Evolutionary conservation across 129 eudicot species (phyloP).

Genomic region (Scalesia atractyloides): DNA sequence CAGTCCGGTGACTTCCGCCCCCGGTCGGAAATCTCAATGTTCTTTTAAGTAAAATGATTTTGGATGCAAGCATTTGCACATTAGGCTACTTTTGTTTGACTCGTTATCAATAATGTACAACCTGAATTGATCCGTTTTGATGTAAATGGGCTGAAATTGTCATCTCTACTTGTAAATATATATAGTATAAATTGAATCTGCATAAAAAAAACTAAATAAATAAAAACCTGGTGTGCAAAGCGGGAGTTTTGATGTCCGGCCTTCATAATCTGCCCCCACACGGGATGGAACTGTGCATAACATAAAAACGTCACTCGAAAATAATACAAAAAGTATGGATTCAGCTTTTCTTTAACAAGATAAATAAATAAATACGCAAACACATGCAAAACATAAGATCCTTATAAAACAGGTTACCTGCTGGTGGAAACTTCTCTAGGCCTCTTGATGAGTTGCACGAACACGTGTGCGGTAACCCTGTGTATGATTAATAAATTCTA

Average conservation of each 20-base stretch:
- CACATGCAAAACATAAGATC: neutral
- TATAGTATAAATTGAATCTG: neutral
- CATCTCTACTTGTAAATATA: neutral
- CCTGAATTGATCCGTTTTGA: neutral
- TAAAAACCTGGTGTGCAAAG: conserved; percentile 83
- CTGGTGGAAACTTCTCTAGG: conserved; percentile 67
- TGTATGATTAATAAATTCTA: neutral
- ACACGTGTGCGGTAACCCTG: conserved; percentile 44
- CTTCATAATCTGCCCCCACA: conserved; percentile 97
- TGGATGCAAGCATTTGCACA: neutral
- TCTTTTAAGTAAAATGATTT: neutral
- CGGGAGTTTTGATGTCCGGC: conserved; percentile 93
- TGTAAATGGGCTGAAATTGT: neutral
- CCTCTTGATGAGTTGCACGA: conserved; percentile 66
- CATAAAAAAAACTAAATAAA: no score
- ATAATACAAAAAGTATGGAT: neutral
- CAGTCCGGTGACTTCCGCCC: no score
- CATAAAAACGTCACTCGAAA: neutral
- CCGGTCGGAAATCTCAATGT: no score
- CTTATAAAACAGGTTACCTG: conserved; percentile 43
- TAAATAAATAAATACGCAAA: neutral
- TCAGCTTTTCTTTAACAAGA: neutral
- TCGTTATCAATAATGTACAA: neutral
- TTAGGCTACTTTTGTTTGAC: neutral
- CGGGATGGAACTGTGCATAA: conserved; percentile 66